Conservation (phyloP, 305 asterid species). For the Plantago coronopus region DNA sequence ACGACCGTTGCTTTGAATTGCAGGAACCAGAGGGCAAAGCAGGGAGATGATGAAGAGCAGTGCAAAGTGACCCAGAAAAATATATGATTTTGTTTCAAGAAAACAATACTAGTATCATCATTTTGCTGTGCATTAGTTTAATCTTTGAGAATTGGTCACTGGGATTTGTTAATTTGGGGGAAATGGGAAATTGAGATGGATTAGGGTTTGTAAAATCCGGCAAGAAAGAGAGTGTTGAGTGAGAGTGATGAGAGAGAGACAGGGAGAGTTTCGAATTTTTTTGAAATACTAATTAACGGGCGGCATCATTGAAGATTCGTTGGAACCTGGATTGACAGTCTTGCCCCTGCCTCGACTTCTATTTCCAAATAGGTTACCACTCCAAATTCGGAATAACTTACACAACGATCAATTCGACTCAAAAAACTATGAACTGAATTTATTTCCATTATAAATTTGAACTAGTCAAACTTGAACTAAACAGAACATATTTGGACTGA, state of each 20-base stretch:
- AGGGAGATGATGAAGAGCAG: slow-evolving; percentile 8
- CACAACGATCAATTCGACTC: background rate
- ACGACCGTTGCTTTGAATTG: slow-evolving; percentile 38
- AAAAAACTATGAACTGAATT: no score
- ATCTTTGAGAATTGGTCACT: no score
- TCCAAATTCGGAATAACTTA: no score
- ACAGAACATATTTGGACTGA: no score
- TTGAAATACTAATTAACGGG: slow-evolving; percentile 25
- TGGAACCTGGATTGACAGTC: slow-evolving; percentile 26
- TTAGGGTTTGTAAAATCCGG: slow-evolving; percentile 33
- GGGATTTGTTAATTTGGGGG: slow-evolving; percentile 17
- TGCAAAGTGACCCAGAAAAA: slow-evolving; percentile 1
- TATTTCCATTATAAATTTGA: no score
- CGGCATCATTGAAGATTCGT: slow-evolving; percentile 33
- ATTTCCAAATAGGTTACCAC: no score
- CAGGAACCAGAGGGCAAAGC: slow-evolving; percentile 29
- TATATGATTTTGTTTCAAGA: no score
- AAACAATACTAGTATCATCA: no score
- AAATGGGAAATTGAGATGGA: slow-evolving; percentile 18
- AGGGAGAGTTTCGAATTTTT: slow-evolving; percentile 24
- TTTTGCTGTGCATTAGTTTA: no score
- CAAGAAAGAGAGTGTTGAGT: slow-evolving; percentile 21
- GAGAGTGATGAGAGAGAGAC: slow-evolving; percentile 19
- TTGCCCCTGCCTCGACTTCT: slow-evolving; percentile 21
- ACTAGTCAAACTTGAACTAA: no score